phyloP scores from a whole-genome alignment of 345 rosid species.

The Hevea brasiliensis region DNA sequence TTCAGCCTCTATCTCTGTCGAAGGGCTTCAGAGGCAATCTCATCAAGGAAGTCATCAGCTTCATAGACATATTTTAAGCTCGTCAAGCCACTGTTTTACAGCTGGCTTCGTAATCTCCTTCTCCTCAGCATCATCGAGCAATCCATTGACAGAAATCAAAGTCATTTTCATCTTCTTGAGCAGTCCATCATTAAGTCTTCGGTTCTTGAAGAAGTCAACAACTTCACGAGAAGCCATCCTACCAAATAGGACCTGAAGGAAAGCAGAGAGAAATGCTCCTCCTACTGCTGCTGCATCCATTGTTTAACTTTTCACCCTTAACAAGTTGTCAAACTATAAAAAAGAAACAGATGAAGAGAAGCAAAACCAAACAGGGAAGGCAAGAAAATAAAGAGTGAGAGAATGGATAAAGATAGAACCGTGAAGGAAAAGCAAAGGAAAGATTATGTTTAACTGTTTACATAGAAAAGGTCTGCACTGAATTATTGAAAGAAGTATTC shows the following conservation, averaged over 20 bases:
- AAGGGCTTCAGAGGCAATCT: not conserved
- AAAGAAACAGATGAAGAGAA: too few species aligned
- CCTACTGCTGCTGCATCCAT: not conserved
- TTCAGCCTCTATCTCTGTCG: too few species aligned
- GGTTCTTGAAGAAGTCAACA: not conserved
- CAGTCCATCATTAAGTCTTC: not conserved
- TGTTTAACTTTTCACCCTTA: too few species aligned
- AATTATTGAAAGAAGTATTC: too few species aligned
- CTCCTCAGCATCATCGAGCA: constrained; percentile 8
- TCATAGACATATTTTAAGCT: not conserved
- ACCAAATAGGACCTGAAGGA: not conserved
- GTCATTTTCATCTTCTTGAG: not conserved
- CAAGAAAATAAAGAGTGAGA: too few species aligned
- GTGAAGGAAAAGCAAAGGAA: too few species aligned
- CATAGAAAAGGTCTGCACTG: too few species aligned
- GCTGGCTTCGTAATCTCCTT: not conserved
- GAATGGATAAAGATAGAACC: too few species aligned
- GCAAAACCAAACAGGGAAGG: too few species aligned
- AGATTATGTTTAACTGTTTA: too few species aligned
- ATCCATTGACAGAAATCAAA: not conserved
- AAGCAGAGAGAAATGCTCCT: not conserved
- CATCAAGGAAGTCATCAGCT: not conserved
- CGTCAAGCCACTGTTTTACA: not conserved
- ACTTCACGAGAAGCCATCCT: not conserved
- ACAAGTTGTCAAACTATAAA: too few species aligned